Percentiles rank a stretch among this genome's conserved stretches.
Evolutionary conservation across 2,329 filamentous ascomycete species (phyloP).

Genomic region (Neurospora sp.): DNA sequence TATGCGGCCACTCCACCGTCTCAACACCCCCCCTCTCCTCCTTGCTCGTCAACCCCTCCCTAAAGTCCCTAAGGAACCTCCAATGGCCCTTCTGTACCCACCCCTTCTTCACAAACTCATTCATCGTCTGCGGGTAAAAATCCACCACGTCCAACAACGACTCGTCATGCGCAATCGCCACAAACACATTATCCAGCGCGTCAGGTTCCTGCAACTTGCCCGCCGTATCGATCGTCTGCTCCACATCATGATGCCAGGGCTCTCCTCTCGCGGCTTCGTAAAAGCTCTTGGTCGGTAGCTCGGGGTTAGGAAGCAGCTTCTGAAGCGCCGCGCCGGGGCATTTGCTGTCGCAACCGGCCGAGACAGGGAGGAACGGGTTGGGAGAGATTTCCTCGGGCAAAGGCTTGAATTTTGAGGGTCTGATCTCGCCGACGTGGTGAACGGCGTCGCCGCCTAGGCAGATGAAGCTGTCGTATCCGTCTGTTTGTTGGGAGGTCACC

Average conservation of each 20-base stretch:
- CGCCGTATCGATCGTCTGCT: constrained; percentile 28
- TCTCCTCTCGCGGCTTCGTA: constrained; percentile 16
- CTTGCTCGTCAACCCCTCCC: constrained; percentile 27
- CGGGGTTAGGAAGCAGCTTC: constrained; percentile 12
- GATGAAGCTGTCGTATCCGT: constrained; percentile 22
- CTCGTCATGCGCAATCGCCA: constrained; percentile 38
- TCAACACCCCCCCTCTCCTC: constrained; percentile 13
- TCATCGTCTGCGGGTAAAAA: constrained; percentile 38
- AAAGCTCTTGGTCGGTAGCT: constrained; percentile 19
- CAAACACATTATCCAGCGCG: constrained; percentile 31
- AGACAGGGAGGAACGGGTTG: constrained; percentile 24
- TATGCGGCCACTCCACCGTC: neutral
- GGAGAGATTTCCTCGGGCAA: constrained; percentile 27
- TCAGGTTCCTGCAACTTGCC: constrained; percentile 36
- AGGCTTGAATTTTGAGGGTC: constrained; percentile 24
- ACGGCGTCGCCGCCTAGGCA: constrained; percentile 33
- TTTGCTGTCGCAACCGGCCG: constrained; percentile 1
- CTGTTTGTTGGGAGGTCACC: constrained; percentile 17
- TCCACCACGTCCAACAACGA: constrained; percentile 31
- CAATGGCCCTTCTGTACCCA: constrained; percentile 36
- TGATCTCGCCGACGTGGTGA: constrained; percentile 29
- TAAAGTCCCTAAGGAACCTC: constrained; percentile 41
- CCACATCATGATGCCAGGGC: constrained; percentile 18
- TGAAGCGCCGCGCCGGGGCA: neutral
- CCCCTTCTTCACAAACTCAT: constrained; percentile 34